phyloP scores from a whole-genome alignment of 176 grass and related monocot species.

The Tillandsia leiboldiana region DNA sequence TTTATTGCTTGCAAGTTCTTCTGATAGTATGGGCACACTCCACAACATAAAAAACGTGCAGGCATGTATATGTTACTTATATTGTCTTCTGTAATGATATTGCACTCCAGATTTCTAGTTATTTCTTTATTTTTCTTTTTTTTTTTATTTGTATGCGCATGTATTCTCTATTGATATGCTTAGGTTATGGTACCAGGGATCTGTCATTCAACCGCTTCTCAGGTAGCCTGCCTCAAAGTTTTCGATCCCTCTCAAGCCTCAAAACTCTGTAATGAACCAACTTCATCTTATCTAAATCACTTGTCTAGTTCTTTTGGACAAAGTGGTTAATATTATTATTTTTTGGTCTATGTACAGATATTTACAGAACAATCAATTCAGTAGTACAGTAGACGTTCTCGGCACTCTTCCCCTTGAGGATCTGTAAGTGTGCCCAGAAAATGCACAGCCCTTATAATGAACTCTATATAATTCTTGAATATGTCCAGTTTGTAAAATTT shows the following conservation, averaged over 20 bases:
- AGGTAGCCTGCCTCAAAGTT: constrained; percentile 73
- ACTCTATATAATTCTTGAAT: background rate
- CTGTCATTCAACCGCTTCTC: constrained; percentile 85
- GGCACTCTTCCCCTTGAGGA: constrained; percentile 59
- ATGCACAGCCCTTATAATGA: background rate
- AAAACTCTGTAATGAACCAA: constrained; percentile 61
- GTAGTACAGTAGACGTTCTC: constrained; percentile 51
- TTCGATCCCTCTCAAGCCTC: constrained; percentile 45
- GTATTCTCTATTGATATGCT: background rate
- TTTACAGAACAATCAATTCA: constrained; percentile 85
- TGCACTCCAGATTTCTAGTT: background rate
- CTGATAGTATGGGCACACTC: background rate
- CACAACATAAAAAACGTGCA: too few relatives aligned
- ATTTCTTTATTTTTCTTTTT: background rate
- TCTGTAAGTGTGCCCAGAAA: constrained; percentile 49
- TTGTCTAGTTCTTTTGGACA: background rate
- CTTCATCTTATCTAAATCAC: background rate
- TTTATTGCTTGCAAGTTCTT: background rate
- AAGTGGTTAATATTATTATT: constrained; percentile 6
- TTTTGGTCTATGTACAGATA: constrained; percentile 37
- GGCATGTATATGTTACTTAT: background rate
- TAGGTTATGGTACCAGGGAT: constrained; percentile 54
- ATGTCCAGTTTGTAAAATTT: background rate
- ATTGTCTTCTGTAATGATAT: background rate
- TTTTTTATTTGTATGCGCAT: background rate